Base-by-base conservation (phyloP, 352 stramenopile species). In the Pythium chondricola region DNA sequence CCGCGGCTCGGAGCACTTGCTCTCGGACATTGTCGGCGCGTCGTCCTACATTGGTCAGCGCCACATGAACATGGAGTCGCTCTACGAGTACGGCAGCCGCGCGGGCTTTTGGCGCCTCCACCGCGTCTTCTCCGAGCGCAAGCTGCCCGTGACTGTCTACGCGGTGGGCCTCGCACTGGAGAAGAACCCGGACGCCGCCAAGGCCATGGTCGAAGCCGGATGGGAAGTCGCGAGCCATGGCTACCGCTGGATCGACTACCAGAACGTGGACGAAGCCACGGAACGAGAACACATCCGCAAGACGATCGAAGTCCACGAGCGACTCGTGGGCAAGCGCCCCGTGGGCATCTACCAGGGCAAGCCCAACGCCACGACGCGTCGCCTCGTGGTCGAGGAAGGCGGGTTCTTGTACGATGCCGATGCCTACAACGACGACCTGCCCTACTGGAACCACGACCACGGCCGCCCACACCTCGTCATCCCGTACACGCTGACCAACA, bases 331-430 rank as follows among this genome's bases (percentile, higher is more conserved):
- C 26, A 85, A 90, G 55, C 74, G 88, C 0, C 93, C 92, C 1
- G 74, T 97, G 47, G 93, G 95, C n/a, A 90, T 98, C 37, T 98
- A 98, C 63, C 91, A 98, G 70, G 95, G 93, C 49, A 98, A 97
- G 49, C 95, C 95, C 1, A 98, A 97, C 67, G 68, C 83, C 6
- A 95, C 94, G 50, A 98, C 94, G 31, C 77, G 93, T 25, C 70
- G 71, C 37, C 65, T 97, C 0, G 86, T 97, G 31, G 74, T 98
- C 6, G 72, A 93, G 22, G 90, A 97, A 71, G 90, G 89, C 49
- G 74, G 87, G n/a, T 98, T 98, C 46, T 58, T 98, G 42, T 98
- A 98, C 69, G 94, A 98, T 72, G 89, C 89, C 6, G 94, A 98
- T 66, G 80, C 90, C 1, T 98, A 98, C 67, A 91, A 91, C 52